A percentile compares a stretch with the other conserved stretches of the same genome.
Conservation (phyloP, 805 yeast genomes). For the Saccharomycopsis amapae region DNA sequence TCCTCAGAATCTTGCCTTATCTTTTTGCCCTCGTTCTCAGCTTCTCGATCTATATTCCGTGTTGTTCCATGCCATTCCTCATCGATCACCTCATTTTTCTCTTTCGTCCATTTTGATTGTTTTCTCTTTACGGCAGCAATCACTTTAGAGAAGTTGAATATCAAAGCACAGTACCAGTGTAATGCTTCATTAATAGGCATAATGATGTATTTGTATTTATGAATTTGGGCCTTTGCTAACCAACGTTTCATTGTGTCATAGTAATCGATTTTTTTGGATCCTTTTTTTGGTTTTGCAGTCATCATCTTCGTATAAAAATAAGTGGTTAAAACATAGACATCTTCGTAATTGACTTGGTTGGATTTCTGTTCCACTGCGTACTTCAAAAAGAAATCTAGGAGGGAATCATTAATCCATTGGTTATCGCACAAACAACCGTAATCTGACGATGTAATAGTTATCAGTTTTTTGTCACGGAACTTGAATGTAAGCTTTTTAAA, state of each 20-base stretch:
- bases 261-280: constrained; percentile 28
- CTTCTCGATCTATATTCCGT: neutral
- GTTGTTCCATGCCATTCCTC: neutral
- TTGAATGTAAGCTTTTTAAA: constrained; percentile 39
- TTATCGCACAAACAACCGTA: constrained; percentile 71
- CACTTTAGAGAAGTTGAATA: constrained; percentile 43
- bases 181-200: constrained; percentile 74
- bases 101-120: no score
- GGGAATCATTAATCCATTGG: constrained; percentile 84
- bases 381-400: constrained; percentile 77
- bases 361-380: constrained; percentile 35
- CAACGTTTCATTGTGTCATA: constrained; percentile 68
- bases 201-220: constrained; percentile 52
- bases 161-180: constrained; percentile 86
- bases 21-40: constrained; percentile 21
- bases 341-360: constrained; percentile 29
- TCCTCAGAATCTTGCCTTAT: constrained; percentile 20
- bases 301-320: constrained; percentile 70
- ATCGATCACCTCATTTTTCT: neutral
- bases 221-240: constrained; percentile 63
- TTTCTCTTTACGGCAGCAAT: constrained; percentile 11
- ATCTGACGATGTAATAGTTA: constrained; percentile 61
- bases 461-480: constrained; percentile 47
- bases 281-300: constrained; percentile 23
- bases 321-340: constrained; percentile 62